Evolutionary conservation across 2,329 filamentous ascomycete species (phyloP).

Genomic region (Fusarium nematophilum): DNA sequence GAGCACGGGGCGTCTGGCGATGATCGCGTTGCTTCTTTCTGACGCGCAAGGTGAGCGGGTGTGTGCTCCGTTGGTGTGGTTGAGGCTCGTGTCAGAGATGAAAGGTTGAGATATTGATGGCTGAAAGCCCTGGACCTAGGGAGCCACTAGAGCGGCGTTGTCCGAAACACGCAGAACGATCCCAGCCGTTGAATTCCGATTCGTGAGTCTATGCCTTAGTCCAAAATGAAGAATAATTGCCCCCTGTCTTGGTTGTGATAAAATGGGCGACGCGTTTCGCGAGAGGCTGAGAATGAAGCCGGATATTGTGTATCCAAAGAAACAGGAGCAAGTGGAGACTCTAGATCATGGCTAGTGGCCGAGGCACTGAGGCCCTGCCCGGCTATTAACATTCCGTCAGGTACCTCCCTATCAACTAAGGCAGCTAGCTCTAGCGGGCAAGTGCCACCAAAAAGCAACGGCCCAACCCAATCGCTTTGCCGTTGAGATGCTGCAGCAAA

Average conservation of each 20-base stretch:
- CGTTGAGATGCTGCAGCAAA: conserved; percentile 15
- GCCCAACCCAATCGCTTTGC: conserved; percentile 6
- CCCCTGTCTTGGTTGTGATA: neutral
- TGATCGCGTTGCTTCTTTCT: neutral
- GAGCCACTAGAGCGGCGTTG: conserved; percentile 13
- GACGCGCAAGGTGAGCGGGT: neutral
- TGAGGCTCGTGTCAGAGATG: conserved; percentile 14
- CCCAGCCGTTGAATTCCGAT: conserved; percentile 2
- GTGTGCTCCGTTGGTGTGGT: neutral
- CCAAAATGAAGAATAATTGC: neutral
- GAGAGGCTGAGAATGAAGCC: conserved; percentile 23
- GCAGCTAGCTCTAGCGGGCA: conserved; percentile 1
- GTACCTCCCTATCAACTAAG: neutral
- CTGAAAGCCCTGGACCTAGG: conserved; percentile 2
- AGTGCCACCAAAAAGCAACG: conserved; percentile 8
- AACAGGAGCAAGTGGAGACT: conserved; percentile 10
- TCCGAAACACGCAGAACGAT: conserved; percentile 15
- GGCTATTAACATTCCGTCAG: neutral
- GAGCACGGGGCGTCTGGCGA: neutral
- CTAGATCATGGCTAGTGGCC: neutral
- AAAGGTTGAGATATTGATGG: conserved; percentile 13
- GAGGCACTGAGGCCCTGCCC: conserved; percentile 2
- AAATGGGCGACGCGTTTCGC: conserved; percentile 24
- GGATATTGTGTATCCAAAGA: conserved; percentile 22
- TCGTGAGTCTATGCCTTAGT: neutral